These are phyloP conservation scores for Boletus smithii DNA, from an alignment of 1,284 basidiomycete genomes.

Conservation along the genomic window DNA sequence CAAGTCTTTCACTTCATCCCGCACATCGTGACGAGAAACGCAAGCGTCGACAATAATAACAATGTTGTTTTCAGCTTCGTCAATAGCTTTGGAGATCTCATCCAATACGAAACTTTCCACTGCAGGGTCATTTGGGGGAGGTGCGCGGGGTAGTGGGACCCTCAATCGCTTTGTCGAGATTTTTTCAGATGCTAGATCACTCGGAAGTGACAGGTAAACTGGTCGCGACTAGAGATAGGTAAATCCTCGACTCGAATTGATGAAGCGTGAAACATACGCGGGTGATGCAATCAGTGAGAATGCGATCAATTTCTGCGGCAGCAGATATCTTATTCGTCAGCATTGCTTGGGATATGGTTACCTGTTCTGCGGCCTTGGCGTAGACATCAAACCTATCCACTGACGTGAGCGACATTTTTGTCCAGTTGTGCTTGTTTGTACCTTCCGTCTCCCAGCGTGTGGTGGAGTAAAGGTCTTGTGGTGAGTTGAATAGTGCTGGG, in stretches of 20 bases:
- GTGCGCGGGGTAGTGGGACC: constrained; percentile 54
- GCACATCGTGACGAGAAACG: constrained; percentile 75
- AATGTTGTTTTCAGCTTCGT: constrained; percentile 60
- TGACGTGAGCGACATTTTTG: constrained; percentile 2
- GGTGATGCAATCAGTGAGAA: constrained; percentile 73
- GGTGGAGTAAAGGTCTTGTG: constrained; percentile 70
- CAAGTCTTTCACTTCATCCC: constrained; percentile 66
- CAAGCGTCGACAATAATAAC: constrained; percentile 89
- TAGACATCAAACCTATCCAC: constrained; percentile 72
- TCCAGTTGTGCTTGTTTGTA: constrained; percentile 20
- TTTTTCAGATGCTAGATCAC: constrained; percentile 72
- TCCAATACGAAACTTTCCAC: constrained; percentile 72
- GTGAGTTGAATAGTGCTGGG: constrained; percentile 76
- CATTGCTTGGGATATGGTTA: constrained; percentile 69
- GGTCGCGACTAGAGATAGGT: constrained; percentile 62
- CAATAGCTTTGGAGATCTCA: constrained; percentile 65
- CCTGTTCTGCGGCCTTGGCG: constrained; percentile 69
- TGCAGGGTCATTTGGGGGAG: constrained; percentile 53
- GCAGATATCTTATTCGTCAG: constrained; percentile 55
- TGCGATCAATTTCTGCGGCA: constrained; percentile 74
- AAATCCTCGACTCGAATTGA: not conserved
- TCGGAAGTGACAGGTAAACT: constrained; percentile 87
- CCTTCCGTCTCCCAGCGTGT: constrained; percentile 85
- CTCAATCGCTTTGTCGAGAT: constrained; percentile 67
- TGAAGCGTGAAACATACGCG: constrained; percentile 37